These are phyloP conservation scores for Breynia disticha DNA, from an alignment of 441 rosid genomes.

Conservation along the genomic window DNA sequence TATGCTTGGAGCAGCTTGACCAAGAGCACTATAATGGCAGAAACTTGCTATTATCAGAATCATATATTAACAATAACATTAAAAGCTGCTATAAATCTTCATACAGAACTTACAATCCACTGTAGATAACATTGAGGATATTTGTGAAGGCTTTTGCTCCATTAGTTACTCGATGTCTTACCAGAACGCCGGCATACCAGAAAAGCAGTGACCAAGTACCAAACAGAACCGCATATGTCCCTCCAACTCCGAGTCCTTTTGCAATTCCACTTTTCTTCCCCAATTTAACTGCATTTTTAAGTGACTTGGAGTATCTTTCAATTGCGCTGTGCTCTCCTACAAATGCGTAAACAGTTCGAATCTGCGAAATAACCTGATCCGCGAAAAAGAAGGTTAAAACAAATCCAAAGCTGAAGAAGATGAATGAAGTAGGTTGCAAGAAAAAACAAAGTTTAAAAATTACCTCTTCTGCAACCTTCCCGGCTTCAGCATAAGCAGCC, in stretches of 20 bases:
- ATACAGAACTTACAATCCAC: constrained; percentile 62
- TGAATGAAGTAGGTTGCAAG: no score
- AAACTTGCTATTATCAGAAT: constrained; percentile 10
- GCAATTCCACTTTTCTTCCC: constrained; percentile 64
- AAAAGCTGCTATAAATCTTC: neutral
- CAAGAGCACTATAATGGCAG: constrained; percentile 47
- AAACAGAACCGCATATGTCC: constrained; percentile 55
- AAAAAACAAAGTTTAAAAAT: neutral
- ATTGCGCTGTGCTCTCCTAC: constrained; percentile 69
- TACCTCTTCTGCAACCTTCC: constrained; percentile 79
- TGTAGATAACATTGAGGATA: constrained; percentile 64
- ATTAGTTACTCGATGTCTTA: constrained; percentile 50
- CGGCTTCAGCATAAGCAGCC: constrained; percentile 79
- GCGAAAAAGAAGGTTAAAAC: neutral
- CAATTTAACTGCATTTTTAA: constrained; percentile 41
- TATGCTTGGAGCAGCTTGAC: constrained; percentile 77
- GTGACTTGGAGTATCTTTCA: constrained; percentile 42
- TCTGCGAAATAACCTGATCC: constrained; percentile 43
- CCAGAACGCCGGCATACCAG: constrained; percentile 73
- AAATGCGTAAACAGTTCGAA: constrained; percentile 66
- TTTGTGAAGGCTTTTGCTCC: constrained; percentile 85
- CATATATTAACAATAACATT: constrained; percentile 3
- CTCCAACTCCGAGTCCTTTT: constrained; percentile 72
- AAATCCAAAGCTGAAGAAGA: neutral
- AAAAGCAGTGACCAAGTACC: constrained; percentile 72